Evolutionary conservation across 257 asterid genomes (phyloP).

Genomic region (Pogostemon cablin): DNA sequence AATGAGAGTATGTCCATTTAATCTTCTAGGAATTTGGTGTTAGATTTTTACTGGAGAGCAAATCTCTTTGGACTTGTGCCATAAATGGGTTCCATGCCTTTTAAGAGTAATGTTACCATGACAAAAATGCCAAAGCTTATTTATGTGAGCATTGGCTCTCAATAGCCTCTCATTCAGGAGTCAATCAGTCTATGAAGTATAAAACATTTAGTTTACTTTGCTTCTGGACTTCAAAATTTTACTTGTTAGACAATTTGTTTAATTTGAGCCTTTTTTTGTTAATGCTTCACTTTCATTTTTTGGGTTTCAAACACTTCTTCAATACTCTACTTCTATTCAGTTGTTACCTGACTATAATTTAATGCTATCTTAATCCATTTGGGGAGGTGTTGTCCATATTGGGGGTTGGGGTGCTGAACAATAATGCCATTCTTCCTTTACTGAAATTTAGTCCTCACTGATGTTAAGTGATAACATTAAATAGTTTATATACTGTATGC

Average conservation of each 20-base stretch:
- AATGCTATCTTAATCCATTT: background rate
- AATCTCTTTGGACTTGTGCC: background rate
- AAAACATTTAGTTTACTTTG: background rate
- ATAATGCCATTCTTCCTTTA: conserved; percentile 4
- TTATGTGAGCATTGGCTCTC: background rate
- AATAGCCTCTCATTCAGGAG: background rate
- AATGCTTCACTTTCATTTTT: background rate
- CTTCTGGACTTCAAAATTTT: background rate
- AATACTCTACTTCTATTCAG: background rate
- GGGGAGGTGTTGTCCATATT: too few relatives aligned
- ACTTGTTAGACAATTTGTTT: background rate
- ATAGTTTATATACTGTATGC: background rate
- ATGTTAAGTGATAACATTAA: background rate
- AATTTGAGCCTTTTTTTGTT: background rate
- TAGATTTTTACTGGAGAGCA: conserved; percentile 6
- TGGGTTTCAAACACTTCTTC: background rate
- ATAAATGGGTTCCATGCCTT: background rate
- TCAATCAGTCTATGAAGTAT: conserved; percentile 8
- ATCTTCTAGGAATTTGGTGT: background rate
- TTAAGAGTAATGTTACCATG: background rate
- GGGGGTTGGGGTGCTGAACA: background rate
- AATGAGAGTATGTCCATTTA: background rate
- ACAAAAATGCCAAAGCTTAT: background rate
- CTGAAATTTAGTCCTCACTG: background rate
- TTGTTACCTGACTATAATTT: background rate